These are phyloP conservation scores for Myxozyma sirexii DNA, from an alignment of 805 yeast species.

Conservation along the genomic window DNA sequence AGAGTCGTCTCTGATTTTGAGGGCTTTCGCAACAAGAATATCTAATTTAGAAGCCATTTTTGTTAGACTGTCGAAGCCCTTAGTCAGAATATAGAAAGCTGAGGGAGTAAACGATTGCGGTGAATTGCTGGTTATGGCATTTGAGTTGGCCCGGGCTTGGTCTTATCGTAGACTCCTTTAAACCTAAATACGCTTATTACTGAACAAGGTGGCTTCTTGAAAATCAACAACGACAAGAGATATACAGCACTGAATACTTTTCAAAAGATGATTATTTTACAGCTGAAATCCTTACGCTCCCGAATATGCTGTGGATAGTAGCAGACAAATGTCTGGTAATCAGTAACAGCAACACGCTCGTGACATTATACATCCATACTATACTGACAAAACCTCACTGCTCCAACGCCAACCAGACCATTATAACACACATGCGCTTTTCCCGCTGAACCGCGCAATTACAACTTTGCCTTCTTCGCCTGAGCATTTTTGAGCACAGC, in stretches of 20 bases:
- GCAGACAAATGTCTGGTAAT: no score
- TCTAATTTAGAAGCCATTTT: slow-evolving; percentile 17
- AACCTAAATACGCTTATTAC: background rate
- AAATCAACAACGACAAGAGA: background rate
- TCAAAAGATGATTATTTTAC: no score
- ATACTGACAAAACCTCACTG: background rate
- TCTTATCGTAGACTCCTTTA: background rate
- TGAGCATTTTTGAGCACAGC: slow-evolving; percentile 35
- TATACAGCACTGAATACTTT: no score
- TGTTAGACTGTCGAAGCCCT: no score
- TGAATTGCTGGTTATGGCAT: no score
- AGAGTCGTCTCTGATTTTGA: slow-evolving; percentile 35
- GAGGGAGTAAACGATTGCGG: no score
- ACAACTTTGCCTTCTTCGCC: slow-evolving; percentile 34
- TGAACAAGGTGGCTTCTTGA: background rate
- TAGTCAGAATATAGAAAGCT: no score
- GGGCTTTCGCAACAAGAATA: slow-evolving; percentile 27
- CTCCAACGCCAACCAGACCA: background rate
- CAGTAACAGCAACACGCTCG: no score
- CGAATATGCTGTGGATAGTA: no score
- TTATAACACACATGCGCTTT: background rate
- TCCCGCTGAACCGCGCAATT: background rate
- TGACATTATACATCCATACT: no score
- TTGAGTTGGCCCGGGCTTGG: background rate
- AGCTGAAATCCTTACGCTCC: no score